phyloP scores from a whole-genome alignment of 2,329 filamentous ascomycete species.

The Colletotrichum tofieldiae region DNA sequence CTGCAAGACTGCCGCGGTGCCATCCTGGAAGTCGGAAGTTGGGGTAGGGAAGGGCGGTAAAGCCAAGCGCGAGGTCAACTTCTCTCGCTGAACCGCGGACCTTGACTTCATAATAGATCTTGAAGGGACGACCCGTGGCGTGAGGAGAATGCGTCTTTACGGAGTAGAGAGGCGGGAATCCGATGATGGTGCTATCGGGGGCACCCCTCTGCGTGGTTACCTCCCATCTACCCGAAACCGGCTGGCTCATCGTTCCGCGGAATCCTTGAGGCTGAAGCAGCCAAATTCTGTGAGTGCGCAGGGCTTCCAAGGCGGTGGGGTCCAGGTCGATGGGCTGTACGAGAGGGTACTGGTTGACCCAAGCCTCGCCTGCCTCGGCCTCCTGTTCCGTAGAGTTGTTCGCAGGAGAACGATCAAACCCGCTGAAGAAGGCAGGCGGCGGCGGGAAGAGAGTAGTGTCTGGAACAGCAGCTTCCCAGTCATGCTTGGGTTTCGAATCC shows the following conservation, averaged over 20 bases:
- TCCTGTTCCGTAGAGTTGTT: conserved; percentile 79
- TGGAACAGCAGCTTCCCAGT: conserved; percentile 80
- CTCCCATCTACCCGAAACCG: conserved; percentile 68
- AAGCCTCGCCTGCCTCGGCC: conserved; percentile 75
- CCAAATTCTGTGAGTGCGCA: conserved; percentile 67
- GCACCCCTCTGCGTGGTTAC: conserved; percentile 59
- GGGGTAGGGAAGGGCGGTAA: conserved; percentile 82
- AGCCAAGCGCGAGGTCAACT: conserved; percentile 76
- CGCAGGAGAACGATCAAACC: conserved; percentile 75
- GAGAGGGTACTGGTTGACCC: conserved; percentile 76
- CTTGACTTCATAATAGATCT: conserved; percentile 82
- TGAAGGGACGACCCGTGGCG: conserved; percentile 58
- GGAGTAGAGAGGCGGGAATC: conserved; percentile 79
- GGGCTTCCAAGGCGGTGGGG: conserved; percentile 61
- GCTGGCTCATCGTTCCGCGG: conserved; percentile 62
- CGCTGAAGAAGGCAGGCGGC: conserved; percentile 77
- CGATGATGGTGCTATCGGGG: conserved; percentile 76
- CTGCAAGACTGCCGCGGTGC: conserved; percentile 81
- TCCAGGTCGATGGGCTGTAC: conserved; percentile 67
- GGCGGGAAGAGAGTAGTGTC: conserved; percentile 82
- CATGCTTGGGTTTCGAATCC: conserved; percentile 63
- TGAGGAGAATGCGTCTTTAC: conserved; percentile 72
- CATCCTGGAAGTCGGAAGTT: conserved; percentile 84
- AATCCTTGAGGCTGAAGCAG: conserved; percentile 68
- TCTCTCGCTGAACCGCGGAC: conserved; percentile 64